A percentile compares a stretch with the other conserved stretches of the same genome.
These are phyloP conservation scores for Brassica rapa DNA, from an alignment of 345 rosid species.

Conservation along the genomic window DNA sequence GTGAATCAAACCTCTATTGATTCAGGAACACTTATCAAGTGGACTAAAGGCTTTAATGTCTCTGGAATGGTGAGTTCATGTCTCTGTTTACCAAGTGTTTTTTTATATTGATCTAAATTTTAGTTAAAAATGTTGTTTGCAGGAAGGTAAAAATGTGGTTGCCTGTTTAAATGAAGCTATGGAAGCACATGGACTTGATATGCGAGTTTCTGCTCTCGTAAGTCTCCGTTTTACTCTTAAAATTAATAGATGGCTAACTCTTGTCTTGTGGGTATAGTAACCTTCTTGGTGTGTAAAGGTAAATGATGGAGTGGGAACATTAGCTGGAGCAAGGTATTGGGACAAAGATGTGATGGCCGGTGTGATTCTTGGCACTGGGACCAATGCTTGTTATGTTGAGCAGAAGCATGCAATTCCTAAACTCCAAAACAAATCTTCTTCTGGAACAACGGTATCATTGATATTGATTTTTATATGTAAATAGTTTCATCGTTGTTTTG, in stretches of 20 bases:
- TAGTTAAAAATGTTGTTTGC: constrained; percentile 13
- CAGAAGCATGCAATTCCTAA: constrained; percentile 65
- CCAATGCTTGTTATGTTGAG: constrained; percentile 92
- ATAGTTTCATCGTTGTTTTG: not conserved
- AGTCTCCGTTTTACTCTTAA: constrained; percentile 2
- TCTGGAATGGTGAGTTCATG: constrained; percentile 66
- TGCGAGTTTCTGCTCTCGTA: constrained; percentile 85
- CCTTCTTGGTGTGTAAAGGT: constrained; percentile 47
- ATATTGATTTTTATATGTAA: not conserved
- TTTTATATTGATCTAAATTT: not conserved
- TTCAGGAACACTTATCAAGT: constrained; percentile 73
- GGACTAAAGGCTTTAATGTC: constrained; percentile 89
- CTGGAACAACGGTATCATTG: constrained; percentile 54
- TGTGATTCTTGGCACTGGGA: constrained; percentile 91
- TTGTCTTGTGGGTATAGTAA: not conserved
- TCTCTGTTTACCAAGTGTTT: not conserved
- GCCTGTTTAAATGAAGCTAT: constrained; percentile 85
- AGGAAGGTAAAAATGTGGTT: constrained; percentile 81
- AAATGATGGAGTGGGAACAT: constrained; percentile 76
- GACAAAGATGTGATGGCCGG: constrained; percentile 85
- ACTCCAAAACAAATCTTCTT: constrained; percentile 45
- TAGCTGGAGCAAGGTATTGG: constrained; percentile 83
- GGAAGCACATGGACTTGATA: constrained; percentile 61
- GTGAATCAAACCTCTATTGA: constrained; percentile 74
- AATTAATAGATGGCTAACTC: not conserved